Evolutionary conservation across 2,329 filamentous ascomycete species (phyloP), one percentile per base, ranked within the genome.

Genomic region (Colletotrichum coccodes): DNA sequence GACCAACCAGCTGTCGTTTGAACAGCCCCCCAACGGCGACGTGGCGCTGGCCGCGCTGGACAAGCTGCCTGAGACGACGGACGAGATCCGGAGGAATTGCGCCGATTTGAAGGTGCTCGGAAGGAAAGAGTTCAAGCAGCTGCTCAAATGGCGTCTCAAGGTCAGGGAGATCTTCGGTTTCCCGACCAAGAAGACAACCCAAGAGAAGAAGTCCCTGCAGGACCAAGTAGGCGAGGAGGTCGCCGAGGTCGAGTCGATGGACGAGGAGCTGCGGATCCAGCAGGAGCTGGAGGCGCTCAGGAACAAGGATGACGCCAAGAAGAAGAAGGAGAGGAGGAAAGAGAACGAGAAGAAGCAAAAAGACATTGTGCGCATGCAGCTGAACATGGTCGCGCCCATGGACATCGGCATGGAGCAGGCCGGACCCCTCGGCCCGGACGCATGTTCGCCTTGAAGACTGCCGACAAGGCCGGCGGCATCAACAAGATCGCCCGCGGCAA

Each of bases 291-390:
- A 97, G 74, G 87, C 87, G 4, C 85, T 98, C 75, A 93, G 92
- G 73, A 94, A 98, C 30, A 92, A 91, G 75, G 93, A 96, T 71
- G 89, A 82, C 49, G 80, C 91, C 26, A 90, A 91, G 74, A 95
- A 91, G 80, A 97, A 94, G 82, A 92, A 94, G 74, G 93, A 97
- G 75, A 90, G 92, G 73, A 88, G 95, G 72, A 93, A 88, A 74
- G 94, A 97, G 69, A 99, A 99, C 72, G 96, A 99, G 80, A 90
- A 90, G 79, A 98, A 97, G 81, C 93, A 96, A 74, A 96, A 93
- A 74, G 96, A 98, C 72, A 94, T 98, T 69, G 87, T 97, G n/a
- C 91, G 96, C 38, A 92, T 99, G 92, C 96, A 99, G 80, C 90
- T 99, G 84, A 92, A 98, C 82, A 99, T 99, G 96, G 92, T 91